Evolutionary conservation across 176 grass and related monocot species (phyloP), one percentile per base, ranked within the genome.

Genomic region (Bothriochloa decipiens): DNA sequence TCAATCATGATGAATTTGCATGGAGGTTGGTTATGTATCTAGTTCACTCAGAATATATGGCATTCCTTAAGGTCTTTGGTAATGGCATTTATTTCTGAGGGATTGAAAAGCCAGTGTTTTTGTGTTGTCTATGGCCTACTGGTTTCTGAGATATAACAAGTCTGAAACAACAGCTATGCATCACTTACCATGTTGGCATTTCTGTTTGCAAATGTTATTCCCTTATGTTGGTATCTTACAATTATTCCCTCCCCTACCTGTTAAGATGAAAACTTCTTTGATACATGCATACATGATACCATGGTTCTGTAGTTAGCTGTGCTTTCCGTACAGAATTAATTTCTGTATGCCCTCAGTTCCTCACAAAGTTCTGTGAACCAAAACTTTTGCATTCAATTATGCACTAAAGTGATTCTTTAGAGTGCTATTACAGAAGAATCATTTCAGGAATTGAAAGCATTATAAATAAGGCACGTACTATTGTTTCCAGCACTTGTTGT

Each of bases 111-210:
- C 18, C 14, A 32, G 8, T 53, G 26, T 60, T 68, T 53, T 8
- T 81, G 67, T 12, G 7, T 46, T 15, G 47, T 82, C 26, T 37
- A 47, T 87, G 49, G 2, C 35, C 16, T 61, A 35, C n/a, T n/a
- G n/a, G 50, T 69, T 82, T 75, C 20, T 87, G n/a, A 52, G 71
- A 20, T 69, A 7, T 67, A 76, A 13, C 18, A 76, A 74, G 18
- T 6, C 36, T 23, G 74, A 76, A 76, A 29, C 22, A 39, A 57
- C 15, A 4, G 41, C 43, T 73, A 73, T 3, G 16, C 28, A 57
- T 58, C n/a, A 74, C 9, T 70, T 36, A 9, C 42, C 76, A n/a
- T 71, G 9, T 70, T 70, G 7, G 17, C 68, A 23, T 72, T 80
- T 53, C 69, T 36, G 22, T 80, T 80, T n/a, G 46, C 67, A 73